Evolutionary conservation across 1,139 yeast genomes (phyloP), one percentile per base, ranked within the genome.

Genomic region (Torulaspora globosa): DNA sequence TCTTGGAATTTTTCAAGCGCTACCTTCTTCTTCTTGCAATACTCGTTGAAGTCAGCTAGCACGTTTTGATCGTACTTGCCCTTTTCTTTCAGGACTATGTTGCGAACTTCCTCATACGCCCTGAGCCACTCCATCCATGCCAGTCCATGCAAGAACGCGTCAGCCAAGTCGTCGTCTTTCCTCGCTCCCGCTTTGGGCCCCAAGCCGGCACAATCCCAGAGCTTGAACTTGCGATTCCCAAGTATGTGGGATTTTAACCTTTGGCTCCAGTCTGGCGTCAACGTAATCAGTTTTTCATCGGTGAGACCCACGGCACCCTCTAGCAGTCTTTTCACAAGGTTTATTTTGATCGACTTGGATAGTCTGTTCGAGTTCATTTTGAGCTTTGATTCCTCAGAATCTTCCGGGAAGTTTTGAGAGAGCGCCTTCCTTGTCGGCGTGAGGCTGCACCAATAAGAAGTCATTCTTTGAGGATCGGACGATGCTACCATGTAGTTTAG

Each of bases 121-220:
- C 38, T 44, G 1, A 60, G 34, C 80, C 83, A 79, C 12, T 69
- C 63, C 11, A 69, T 47, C 76, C 79, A 78, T 0, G 79, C 70
- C 0, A 79, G 45, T 0, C 78, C 83, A 60, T 82, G 86, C 3
- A 81, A 60, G 14, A 82, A 62, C 0, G 82, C 71, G 57, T 82
- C 88, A 7, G 78, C 75, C 16, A 80, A 60, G 57, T 82, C 88
- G 57, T 82, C 88, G 29, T 76, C 75, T 55, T 80, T 80, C 26
- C 65, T 66, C 2, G 62, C 57, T 1, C 64, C 65, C 7, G 55
- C 49, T 2, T 27, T 41, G 1, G 30, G 34, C 2, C 48, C 50
- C 36, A 36, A 37, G 6, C 48, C 55, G 14, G 48, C 39, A 26
- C 45, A 53, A 26, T 60, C 57, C 37, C 44, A 58, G 10, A 60